Evolutionary conservation across 1,284 basidiomycete genomes (phyloP).

Genomic region (Erythrobasidium hasegawianum): DNA sequence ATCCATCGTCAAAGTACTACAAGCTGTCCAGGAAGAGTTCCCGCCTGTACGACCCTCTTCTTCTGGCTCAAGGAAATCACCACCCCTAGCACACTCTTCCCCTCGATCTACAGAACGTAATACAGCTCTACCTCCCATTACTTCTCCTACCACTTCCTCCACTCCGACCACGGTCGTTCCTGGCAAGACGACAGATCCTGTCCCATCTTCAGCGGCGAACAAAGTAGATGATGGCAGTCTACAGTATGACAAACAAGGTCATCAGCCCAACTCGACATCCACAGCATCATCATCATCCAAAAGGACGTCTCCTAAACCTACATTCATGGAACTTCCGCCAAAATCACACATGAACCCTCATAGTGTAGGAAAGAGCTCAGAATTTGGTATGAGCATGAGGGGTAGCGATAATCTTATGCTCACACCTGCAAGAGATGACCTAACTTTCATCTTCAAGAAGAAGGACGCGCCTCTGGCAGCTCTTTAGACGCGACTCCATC

Average conservation of each 20-base stretch:
- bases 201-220: background rate
- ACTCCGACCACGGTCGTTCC: background rate
- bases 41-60: slow-evolving; percentile 12
- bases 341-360: background rate
- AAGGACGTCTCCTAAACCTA: background rate
- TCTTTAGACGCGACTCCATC: background rate
- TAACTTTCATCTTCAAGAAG: slow-evolving; percentile 30
- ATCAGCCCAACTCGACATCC: background rate
- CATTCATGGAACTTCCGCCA: slow-evolving; percentile 16
- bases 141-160: slow-evolving; percentile 1
- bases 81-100: background rate
- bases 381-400: slow-evolving; percentile 1
- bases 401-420: slow-evolving; percentile 16
- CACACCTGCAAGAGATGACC: slow-evolving; percentile 25
- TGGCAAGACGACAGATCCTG: background rate
- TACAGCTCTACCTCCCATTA: background rate
- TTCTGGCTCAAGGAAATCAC: background rate
- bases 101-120: background rate
- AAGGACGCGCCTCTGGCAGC: background rate
- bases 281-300: background rate
- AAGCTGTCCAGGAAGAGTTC: slow-evolving; percentile 32
- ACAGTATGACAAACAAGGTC: background rate
- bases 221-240: too few species aligned
- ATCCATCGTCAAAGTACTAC: slow-evolving; percentile 24
- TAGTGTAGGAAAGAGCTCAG: background rate